Conservation (phyloP, 2,329 filamentous ascomycete species). For the Colletotrichum liaoningense region DNA sequence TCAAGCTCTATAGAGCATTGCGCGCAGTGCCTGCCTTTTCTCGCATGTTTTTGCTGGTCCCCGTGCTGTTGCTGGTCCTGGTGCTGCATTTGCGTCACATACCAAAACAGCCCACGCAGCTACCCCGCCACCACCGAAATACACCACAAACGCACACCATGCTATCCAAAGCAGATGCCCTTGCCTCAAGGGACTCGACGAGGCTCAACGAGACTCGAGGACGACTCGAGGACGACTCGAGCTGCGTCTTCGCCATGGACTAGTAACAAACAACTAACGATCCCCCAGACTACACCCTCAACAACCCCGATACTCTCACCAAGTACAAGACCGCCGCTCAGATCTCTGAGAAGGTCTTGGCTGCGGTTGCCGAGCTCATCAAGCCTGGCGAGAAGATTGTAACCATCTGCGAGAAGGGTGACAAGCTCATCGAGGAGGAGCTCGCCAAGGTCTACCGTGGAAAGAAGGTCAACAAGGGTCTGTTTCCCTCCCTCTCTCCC, state of each 20-base stretch:
- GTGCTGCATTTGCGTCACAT: constrained; percentile 38
- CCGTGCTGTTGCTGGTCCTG: constrained; percentile 40
- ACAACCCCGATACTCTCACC: constrained; percentile 93
- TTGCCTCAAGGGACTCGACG: background rate
- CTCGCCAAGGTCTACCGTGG: constrained; percentile 96
- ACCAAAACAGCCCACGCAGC: constrained; percentile 37
- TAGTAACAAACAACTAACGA: constrained; percentile 1
- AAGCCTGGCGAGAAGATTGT: constrained; percentile 92
- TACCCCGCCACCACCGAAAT: constrained; percentile 19
- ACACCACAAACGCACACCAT: background rate
- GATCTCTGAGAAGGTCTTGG: constrained; percentile 96
- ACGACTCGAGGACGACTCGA: constrained; percentile 13
- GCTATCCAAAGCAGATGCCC: constrained; percentile 5
- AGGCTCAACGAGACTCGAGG: constrained; percentile 11
- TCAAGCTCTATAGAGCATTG: background rate
- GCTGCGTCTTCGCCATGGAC: background rate
- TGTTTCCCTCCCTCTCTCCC: constrained; percentile 40
- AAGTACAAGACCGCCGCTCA: constrained; percentile 98
- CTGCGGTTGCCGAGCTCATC: constrained; percentile 80
- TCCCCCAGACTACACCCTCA: constrained; percentile 82
- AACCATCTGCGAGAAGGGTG: constrained; percentile 93
- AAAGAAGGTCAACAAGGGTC: constrained; percentile 95
- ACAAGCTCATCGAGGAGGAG: constrained; percentile 94
- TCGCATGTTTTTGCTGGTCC: constrained; percentile 8
- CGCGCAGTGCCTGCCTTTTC: constrained; percentile 1